phyloP scores from a whole-genome alignment of 2,329 filamentous ascomycete species.

The Aspergillus japonicus region DNA sequence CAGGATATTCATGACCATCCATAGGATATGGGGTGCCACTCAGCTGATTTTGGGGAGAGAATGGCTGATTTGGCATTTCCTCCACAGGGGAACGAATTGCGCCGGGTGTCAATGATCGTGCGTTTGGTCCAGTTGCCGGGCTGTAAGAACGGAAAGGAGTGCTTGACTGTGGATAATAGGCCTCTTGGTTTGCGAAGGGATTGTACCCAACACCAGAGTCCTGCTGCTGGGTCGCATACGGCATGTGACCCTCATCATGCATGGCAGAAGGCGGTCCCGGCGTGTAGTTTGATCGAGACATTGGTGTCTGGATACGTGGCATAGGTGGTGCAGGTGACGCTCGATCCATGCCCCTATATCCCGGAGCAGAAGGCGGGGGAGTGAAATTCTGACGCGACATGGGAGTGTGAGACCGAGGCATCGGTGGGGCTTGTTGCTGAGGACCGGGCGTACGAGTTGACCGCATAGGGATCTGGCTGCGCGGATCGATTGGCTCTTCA shows the following conservation, averaged over 20 bases:
- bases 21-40: slow-evolving; percentile 8
- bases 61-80: slow-evolving; percentile 10
- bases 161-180: background rate
- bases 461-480: slow-evolving; percentile 7
- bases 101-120: slow-evolving; percentile 21
- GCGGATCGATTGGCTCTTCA: background rate
- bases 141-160: slow-evolving; percentile 23
- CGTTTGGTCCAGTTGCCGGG: slow-evolving; percentile 22
- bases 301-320: slow-evolving; percentile 11
- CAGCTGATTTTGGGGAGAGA: slow-evolving; percentile 9
- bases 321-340: slow-evolving; percentile 1
- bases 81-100: slow-evolving; percentile 6
- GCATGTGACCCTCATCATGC: background rate
- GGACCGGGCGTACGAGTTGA: background rate
- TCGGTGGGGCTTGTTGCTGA: background rate
- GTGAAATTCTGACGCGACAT: slow-evolving; percentile 1
- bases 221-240: slow-evolving; percentile 1
- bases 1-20: slow-evolving; percentile 15
- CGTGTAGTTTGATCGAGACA: slow-evolving; percentile 5
- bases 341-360: background rate
- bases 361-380: background rate
- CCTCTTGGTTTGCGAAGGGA: slow-evolving; percentile 10
- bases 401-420: background rate
- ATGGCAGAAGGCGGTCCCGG: background rate
- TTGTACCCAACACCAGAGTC: slow-evolving; percentile 8